These are phyloP conservation scores for Paecilomyces dactylethromorphus DNA, from an alignment of 2,329 filamentous ascomycete genomes.

Conservation along the genomic window DNA sequence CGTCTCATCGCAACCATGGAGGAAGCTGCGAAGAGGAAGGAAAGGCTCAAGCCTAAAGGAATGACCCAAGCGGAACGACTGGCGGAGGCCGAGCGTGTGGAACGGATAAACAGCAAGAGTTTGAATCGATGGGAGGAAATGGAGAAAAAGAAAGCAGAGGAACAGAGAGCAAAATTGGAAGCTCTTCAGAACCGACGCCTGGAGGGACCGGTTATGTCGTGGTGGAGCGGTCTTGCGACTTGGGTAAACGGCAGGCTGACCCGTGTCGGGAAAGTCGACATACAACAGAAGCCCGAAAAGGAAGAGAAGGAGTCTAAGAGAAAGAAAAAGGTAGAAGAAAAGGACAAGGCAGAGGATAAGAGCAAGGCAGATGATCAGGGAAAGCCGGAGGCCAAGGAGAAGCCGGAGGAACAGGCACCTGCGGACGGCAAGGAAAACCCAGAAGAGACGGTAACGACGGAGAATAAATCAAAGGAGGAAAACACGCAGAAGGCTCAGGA, in stretches of 20 bases:
- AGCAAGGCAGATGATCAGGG: neutral
- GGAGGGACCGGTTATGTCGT: constrained; percentile 81
- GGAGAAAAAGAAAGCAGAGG: constrained; percentile 80
- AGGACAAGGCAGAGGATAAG: constrained; percentile 13
- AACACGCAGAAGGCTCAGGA: neutral
- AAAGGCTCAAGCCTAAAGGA: constrained; percentile 67
- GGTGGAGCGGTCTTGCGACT: constrained; percentile 86
- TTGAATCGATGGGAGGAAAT: constrained; percentile 90
- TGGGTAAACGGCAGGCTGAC: constrained; percentile 71
- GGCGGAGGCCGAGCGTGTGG: constrained; percentile 72
- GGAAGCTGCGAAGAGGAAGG: constrained; percentile 55
- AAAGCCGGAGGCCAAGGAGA: constrained; percentile 1
- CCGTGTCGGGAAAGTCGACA: constrained; percentile 59
- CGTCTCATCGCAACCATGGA: constrained; percentile 52
- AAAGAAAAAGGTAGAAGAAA: constrained; percentile 23
- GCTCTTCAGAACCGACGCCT: constrained; percentile 82
- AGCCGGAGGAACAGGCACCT: neutral
- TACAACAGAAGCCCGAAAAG: constrained; percentile 30
- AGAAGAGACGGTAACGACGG: neutral
- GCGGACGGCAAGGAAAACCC: neutral
- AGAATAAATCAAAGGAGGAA: neutral
- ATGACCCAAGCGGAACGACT: constrained; percentile 85
- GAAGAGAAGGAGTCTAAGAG: constrained; percentile 43
- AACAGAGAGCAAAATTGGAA: constrained; percentile 73
- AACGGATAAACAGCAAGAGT: constrained; percentile 82